Percentiles rank a stretch among this genome's conserved stretches.
Evolutionary conservation across 2,329 filamentous ascomycete species (phyloP).

Genomic region (Penicillium sp.): DNA sequence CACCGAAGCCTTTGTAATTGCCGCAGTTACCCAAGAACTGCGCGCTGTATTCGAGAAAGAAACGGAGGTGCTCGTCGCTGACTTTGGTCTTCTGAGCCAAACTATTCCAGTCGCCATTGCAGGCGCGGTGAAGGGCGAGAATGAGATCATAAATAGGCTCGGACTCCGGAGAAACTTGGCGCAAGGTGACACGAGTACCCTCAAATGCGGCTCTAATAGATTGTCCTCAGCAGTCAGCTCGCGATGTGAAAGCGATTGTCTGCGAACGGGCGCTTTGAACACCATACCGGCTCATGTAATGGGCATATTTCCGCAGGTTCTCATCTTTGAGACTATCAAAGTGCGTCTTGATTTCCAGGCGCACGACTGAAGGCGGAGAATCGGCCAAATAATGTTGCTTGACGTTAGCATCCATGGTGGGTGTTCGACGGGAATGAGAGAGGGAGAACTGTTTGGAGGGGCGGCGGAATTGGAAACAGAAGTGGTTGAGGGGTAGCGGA

Average conservation of each 20-base stretch:
- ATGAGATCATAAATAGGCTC: conserved; percentile 81
- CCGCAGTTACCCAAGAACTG: conserved; percentile 78
- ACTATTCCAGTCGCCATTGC: conserved; percentile 67
- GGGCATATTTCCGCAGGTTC: conserved; percentile 83
- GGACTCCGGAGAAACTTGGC: conserved; percentile 78
- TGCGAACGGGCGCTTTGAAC: conserved; percentile 3
- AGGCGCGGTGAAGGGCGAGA: conserved; percentile 65
- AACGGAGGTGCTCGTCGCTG: conserved; percentile 60
- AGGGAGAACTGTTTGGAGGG: conserved; percentile 13
- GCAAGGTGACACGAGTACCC: conserved; percentile 73
- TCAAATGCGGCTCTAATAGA: conserved; percentile 66
- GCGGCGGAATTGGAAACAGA: conserved; percentile 9
- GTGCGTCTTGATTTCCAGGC: conserved; percentile 86
- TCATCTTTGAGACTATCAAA: conserved; percentile 63
- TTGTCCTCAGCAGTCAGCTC: conserved; percentile 12
- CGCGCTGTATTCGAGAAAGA: conserved; percentile 73
- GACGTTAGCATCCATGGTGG: conserved; percentile 40
- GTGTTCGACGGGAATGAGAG: conserved; percentile 5
- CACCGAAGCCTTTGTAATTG: conserved; percentile 85
- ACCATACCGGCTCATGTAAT: conserved; percentile 74
- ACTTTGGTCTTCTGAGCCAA: conserved; percentile 65
- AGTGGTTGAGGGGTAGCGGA: conserved; percentile 19
- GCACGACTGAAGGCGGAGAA: conserved; percentile 81
- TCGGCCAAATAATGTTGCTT: conserved; percentile 79
- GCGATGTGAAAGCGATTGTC: not conserved